Evolutionary conservation across 176 grass and related monocot genomes (phyloP).

Genomic region (Oryza brachyantha): DNA sequence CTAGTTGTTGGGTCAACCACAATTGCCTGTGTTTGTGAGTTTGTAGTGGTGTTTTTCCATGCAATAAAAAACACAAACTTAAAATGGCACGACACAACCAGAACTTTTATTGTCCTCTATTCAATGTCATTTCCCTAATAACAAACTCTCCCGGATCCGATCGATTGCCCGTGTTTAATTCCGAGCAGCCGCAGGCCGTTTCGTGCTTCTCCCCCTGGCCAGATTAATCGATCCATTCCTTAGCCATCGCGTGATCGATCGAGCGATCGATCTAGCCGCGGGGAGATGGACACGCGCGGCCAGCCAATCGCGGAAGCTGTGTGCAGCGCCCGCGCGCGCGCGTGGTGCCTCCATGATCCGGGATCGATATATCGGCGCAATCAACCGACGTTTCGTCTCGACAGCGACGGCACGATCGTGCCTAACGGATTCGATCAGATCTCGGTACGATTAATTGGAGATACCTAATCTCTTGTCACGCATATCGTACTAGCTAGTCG

Average conservation of each 20-base stretch:
- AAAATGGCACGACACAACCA: neutral
- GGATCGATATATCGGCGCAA: neutral
- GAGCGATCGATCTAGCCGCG: neutral
- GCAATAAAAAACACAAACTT: too few species aligned
- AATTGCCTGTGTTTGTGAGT: too few species aligned
- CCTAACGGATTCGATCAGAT: neutral
- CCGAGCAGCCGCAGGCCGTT: neutral
- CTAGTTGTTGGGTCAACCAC: too few species aligned
- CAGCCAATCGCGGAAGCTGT: slow-evolving; percentile 9
- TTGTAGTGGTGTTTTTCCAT: too few species aligned
- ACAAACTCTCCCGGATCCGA: neutral
- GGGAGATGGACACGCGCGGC: neutral
- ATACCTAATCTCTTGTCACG: neutral
- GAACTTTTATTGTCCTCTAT: neutral
- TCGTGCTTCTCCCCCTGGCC: neutral
- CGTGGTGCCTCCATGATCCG: neutral
- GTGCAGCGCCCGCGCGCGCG: neutral
- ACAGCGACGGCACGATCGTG: slow-evolving; percentile 9
- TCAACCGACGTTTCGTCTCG: neutral
- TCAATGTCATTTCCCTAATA: slow-evolving; percentile 13
- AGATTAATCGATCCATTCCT: slow-evolving; percentile 25
- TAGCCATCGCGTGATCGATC: neutral
- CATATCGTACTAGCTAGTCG: neutral
- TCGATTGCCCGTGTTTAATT: slow-evolving; percentile 8
- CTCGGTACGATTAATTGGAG: neutral